phyloP scores from a whole-genome alignment of 306 rosid species.

The Coriaria nepalensis region DNA sequence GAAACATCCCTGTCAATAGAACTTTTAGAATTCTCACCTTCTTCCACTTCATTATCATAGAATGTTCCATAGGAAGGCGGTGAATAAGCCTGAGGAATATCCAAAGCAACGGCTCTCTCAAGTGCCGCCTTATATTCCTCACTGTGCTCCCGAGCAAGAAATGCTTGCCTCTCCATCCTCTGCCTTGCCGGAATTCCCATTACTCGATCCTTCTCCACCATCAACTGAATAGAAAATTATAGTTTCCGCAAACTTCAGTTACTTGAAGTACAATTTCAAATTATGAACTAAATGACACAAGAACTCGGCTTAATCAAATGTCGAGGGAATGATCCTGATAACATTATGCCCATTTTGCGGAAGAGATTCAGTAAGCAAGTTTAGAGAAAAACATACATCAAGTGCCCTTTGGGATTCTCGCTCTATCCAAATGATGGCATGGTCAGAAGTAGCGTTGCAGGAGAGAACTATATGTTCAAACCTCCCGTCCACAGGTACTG shows the following conservation, averaged over 20 bases:
- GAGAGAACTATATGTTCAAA: constrained; percentile 88
- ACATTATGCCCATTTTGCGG: too few relatives aligned
- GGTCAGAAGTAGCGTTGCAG: constrained; percentile 77
- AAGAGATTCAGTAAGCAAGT: not conserved
- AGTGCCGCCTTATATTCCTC: constrained; percentile 73
- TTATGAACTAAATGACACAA: too few relatives aligned
- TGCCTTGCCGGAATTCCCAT: constrained; percentile 63
- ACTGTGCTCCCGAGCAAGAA: constrained; percentile 44
- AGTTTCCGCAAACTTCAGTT: not conserved
- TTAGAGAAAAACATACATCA: constrained; percentile 36
- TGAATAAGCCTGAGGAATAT: constrained; percentile 55
- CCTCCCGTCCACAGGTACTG: constrained; percentile 96
- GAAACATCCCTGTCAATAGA: constrained; percentile 17
- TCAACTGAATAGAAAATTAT: constrained; percentile 35
- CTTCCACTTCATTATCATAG: constrained; percentile 25
- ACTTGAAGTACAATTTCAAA: too few relatives aligned
- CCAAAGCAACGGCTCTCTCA: constrained; percentile 59
- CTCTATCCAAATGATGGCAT: constrained; percentile 85
- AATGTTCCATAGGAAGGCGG: constrained; percentile 70
- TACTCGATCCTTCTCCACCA: constrained; percentile 40
- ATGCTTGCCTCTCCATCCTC: constrained; percentile 56
- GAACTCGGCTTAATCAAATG: too few relatives aligned
- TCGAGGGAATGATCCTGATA: too few relatives aligned
- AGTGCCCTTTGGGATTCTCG: constrained; percentile 71
- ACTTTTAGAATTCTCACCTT: constrained; percentile 45